These are phyloP conservation scores for Plectosphaerella sp. DNA, from an alignment of 2,329 filamentous ascomycete species.

Conservation along the genomic window DNA sequence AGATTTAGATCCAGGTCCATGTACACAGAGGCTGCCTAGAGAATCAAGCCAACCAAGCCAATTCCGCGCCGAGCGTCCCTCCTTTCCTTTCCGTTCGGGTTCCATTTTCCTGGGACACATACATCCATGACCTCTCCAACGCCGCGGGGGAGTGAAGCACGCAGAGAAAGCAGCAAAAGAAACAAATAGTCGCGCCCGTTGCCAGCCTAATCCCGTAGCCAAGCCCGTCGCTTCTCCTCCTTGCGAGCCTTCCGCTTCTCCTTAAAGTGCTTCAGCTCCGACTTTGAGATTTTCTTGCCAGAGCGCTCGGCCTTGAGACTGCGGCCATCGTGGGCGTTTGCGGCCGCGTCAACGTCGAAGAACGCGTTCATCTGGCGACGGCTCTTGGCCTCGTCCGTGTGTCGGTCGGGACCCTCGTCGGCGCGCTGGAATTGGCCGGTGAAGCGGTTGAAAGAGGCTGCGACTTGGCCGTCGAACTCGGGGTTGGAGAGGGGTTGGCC, in stretches of 20 bases:
- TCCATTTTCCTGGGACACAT: background rate
- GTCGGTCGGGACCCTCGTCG: conserved; percentile 65
- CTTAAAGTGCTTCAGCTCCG: conserved; percentile 86
- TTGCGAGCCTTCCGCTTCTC: conserved; percentile 86
- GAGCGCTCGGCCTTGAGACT: conserved; percentile 89
- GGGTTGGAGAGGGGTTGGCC: conserved; percentile 20
- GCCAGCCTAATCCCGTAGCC: conserved; percentile 70
- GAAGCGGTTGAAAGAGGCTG: conserved; percentile 84
- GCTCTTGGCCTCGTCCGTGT: conserved; percentile 85
- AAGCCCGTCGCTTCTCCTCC: conserved; percentile 89
- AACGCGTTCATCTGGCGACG: conserved; percentile 86
- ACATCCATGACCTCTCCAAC: background rate
- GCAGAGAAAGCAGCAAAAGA: background rate
- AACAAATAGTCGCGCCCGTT: background rate
- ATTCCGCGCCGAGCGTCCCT: too few relatives aligned
- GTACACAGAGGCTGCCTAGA: too few relatives aligned
- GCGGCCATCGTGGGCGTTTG: conserved; percentile 83
- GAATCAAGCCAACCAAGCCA: too few relatives aligned
- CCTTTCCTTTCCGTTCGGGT: too few relatives aligned
- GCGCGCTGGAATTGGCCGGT: conserved; percentile 76
- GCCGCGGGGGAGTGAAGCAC: background rate
- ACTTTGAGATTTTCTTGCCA: conserved; percentile 76
- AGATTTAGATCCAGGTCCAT: too few relatives aligned
- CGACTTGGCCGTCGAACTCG: conserved; percentile 16
- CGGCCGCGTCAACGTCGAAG: conserved; percentile 93